Base-by-base conservation (phyloP, 176 grass and related monocot species). In the Panicum miliaceum region DNA sequence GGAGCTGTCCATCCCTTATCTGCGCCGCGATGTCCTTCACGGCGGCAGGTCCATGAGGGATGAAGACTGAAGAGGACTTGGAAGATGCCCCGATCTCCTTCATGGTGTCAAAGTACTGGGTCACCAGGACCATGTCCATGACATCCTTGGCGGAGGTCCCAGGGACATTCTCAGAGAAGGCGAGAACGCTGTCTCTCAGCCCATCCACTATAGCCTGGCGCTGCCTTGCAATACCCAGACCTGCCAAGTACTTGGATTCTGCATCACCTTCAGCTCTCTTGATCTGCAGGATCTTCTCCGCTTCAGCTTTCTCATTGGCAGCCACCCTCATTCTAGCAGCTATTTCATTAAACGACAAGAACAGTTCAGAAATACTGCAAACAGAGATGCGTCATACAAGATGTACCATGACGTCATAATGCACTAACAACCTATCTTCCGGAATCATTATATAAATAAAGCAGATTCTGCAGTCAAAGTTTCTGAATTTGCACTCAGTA, bases 91-190 rank as follows among this genome's bases (percentile, higher is more conserved):
- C 94, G 0, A 97, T 97, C 13, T 97, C 94, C 41, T 94, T 97
- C 94, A 92, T 97, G 2, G 94, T 97, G 26, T 97, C 94, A 0
- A 97, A 97, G 14, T 97, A 97, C 12, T 97, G 94, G 0, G 94
- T 94, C 14, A 97, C 91, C 4, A 97, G 80, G 71, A 97, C 94
- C 94, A 97, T 94, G 47, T 97, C 94, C 94, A 94, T 97, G 22
- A 97, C 91, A 84, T 97, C 94, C 74, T 88, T 94, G 4, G 94
- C 83, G 9, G 89, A 94, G 6, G 92, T 97, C 38, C 91, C 94
- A 2, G 91, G 94, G 20, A 97, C 94, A n/a, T 97, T 97, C 23
- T 90, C 89, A 14, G 94, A 97, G 83, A 97, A 97, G 73, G 91
- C 89, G 6, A 97, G 89, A 22, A 97, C 94, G 2, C 91, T 94